Evolutionary conservation across 169 alveolate genomes (phyloP).

Genomic region (Eimeria praecox): DNA sequence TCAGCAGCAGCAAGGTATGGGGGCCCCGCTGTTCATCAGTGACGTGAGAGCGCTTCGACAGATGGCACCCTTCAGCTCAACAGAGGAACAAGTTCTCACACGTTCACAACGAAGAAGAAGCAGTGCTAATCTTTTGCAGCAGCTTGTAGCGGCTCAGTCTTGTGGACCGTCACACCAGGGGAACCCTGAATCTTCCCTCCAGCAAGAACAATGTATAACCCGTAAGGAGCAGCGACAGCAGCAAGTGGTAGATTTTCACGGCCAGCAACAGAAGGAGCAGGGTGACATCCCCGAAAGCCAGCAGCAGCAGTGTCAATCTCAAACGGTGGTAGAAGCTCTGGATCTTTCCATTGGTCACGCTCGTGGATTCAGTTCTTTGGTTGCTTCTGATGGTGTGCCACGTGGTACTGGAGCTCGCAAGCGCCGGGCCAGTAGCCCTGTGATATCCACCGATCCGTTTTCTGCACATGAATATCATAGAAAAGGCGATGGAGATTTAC

Average conservation of each 20-base stretch:
- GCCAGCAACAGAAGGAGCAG: not conserved
- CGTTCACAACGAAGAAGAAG: slow-evolving; percentile 66
- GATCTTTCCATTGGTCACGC: not conserved
- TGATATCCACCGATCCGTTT: slow-evolving; percentile 6
- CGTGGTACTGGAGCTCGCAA: slow-evolving; percentile 58
- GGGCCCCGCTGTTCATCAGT: slow-evolving; percentile 43
- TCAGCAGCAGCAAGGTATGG: slow-evolving; percentile 10
- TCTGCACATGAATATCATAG: not conserved
- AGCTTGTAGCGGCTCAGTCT: slow-evolving; percentile 56
- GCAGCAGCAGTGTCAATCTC: slow-evolving; percentile 15
- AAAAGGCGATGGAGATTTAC: not conserved
- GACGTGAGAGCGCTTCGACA: slow-evolving; percentile 68
- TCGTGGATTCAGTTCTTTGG: not conserved
- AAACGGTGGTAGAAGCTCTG: slow-evolving; percentile 23
- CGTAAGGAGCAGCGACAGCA: slow-evolving; percentile 22
- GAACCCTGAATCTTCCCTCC: not conserved
- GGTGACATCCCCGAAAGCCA: not conserved
- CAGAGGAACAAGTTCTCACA: slow-evolving; percentile 74
- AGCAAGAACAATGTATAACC: not conserved
- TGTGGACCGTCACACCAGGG: not conserved
- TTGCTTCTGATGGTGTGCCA: not conserved
- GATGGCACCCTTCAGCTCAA: slow-evolving; percentile 75
- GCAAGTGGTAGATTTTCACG: not conserved
- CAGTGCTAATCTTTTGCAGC: slow-evolving; percentile 66
- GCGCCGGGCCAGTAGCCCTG: slow-evolving; percentile 74